phyloP scores from a whole-genome alignment of 805 yeast species.

The Kodamaea lidongshanica region DNA sequence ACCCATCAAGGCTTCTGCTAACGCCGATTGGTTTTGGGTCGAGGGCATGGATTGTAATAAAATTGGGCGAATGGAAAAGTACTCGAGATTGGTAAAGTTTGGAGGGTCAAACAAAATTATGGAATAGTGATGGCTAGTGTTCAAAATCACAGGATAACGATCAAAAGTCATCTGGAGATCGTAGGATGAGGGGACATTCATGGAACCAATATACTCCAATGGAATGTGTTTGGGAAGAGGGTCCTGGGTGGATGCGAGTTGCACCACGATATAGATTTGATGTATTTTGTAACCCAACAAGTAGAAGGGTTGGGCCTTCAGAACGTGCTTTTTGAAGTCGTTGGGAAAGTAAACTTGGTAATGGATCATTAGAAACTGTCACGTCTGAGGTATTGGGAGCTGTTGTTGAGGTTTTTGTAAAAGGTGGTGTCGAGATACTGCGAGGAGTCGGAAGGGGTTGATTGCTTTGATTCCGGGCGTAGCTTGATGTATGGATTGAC shows the following conservation, averaged over 20 bases:
- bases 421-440: constrained; percentile 13
- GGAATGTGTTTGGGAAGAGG: too few relatives aligned
- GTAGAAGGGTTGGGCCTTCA: constrained; percentile 4
- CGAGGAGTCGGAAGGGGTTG: not conserved
- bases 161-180: too few relatives aligned
- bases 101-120: constrained; percentile 63
- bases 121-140: constrained; percentile 9
- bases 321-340: constrained; percentile 18
- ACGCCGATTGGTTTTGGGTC: constrained; percentile 14
- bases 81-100: constrained; percentile 61
- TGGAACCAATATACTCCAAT: too few relatives aligned
- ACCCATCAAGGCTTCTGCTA: constrained; percentile 15
- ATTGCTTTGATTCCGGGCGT: constrained; percentile 5
- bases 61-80: constrained; percentile 70
- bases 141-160: too few relatives aligned
- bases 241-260: constrained; percentile 2
- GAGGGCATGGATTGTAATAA: constrained; percentile 45
- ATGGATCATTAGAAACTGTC: constrained; percentile 31
- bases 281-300: constrained; percentile 23
- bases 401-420: constrained; percentile 30
- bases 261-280: constrained; percentile 13
- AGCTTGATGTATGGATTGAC: constrained; percentile 4
- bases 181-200: too few relatives aligned
- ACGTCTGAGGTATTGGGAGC: constrained; percentile 37
- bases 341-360: constrained; percentile 30